A percentile compares a stretch with the other conserved stretches of the same genome.
Evolutionary conservation across 2,329 filamentous ascomycete species (phyloP).

Genomic region (Teratosphaeria gauchensis): DNA sequence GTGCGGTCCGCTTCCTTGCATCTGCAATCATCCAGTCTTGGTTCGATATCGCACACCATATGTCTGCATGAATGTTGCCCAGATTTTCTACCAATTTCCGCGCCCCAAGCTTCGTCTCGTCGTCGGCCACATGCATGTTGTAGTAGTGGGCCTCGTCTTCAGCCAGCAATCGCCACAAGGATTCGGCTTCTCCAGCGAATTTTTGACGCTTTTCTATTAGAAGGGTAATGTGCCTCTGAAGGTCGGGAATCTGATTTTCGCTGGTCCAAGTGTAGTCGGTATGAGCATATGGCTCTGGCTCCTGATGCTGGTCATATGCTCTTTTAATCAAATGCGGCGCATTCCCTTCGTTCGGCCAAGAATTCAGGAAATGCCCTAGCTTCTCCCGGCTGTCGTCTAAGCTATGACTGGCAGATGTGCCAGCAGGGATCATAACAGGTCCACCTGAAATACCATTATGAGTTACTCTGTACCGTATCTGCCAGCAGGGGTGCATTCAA

Average conservation of each 20-base stretch:
- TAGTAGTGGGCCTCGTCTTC: slow-evolving; percentile 8
- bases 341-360: neutral
- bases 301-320: neutral
- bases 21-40: slow-evolving; percentile 16
- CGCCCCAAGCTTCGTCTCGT: neutral
- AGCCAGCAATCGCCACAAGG: slow-evolving; percentile 10
- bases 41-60: slow-evolving; percentile 8
- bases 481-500: no score
- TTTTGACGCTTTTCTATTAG: slow-evolving; percentile 3
- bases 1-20: slow-evolving; percentile 11
- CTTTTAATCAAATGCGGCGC: neutral
- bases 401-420: neutral
- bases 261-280: neutral
- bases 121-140: neutral
- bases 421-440: neutral
- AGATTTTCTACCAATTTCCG: slow-evolving; percentile 5
- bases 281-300: neutral
- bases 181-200: slow-evolving; percentile 8
- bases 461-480: neutral
- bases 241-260: neutral
- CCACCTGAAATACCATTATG: neutral
- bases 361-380: neutral
- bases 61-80: slow-evolving; percentile 8
- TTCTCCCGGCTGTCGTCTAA: neutral
- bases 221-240: slow-evolving; percentile 1